Base-by-base conservation (phyloP, 805 yeast genomes). In the Kluyveromyces nonfermentans region DNA sequence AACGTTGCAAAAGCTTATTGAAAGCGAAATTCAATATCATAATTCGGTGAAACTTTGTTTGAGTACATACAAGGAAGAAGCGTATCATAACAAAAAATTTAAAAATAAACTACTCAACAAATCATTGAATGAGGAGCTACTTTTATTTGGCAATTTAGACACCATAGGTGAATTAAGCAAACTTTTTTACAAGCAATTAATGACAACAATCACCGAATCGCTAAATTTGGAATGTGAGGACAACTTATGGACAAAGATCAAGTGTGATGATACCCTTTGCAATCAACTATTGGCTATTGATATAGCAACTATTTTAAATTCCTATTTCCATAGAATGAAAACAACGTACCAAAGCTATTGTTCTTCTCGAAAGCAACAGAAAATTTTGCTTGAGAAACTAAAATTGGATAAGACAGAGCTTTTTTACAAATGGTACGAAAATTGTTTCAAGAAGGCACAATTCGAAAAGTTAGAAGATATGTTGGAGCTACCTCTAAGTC, bases 101-200 rank as follows among this genome's bases (percentile, higher is more conserved):
- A 56, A 54, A 18, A 51, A 63, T 37, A 60, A 64, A 12, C 51
- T 72, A 9, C 50, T 64, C 20, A 46, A 45, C 2, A 36, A 31
- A 2, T 46, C 43, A 7, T 48, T 57, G 1, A 56, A 56, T 19
- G 74, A 72, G 28, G 67, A 66, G 43, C 37, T 64, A 5, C 42
- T 65, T 7, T 49, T 74, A 1, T 73, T 74, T 57, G 73, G 75
- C 1, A 71, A 72, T 48, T 50, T 71, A 33, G 68, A 60, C 14
- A 62, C 70, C 1, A 61, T 74, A 28, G 44, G 62, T 5, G 65
- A 67, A 8, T 50, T 70, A 5, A 65, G 71, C 46, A 55, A 57
- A 14, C 43, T 65, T 4, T 60, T 71, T 16, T 32, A 60, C 7
- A 52, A 50, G 4, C 47, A 54, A 3, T 21, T 52, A 12, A 44